Base-by-base conservation (phyloP, 2,329 filamentous ascomycete genomes). In the Calonectria montana region DNA sequence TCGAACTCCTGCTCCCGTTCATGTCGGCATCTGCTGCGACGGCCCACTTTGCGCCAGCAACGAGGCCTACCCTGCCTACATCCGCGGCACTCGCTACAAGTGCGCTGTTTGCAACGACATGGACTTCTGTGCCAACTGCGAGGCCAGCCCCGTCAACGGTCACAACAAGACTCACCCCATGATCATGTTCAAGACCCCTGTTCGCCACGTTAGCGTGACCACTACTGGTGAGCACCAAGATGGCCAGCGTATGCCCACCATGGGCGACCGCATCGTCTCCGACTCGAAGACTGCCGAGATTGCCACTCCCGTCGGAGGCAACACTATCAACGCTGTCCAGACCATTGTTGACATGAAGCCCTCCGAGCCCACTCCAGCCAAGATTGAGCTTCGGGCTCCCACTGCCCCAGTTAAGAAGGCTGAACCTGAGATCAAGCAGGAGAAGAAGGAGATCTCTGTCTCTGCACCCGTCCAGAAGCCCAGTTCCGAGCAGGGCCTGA, bases 91-190 rank as follows among this genome's bases (percentile, higher is more conserved):
- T 72, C 94, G 97, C 75, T 99, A 97, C 90, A 99, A 99, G 91
- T 99, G 97, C 82, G 94, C 96, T 65, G 93, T 99, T 69, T 99
- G 97, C 87, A 89, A 97, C 80, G 96, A 99, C 82, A 93, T 93
- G 39, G 97, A 99, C 84, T 98, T 98, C 87, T 99, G 97, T 82
- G 94, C 94, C 81, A 94, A 91, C 81, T 99, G 97, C 85, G 97
- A 99, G 86, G 95, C 96, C 61, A 92, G 92, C 79, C 97, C 97
- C 9, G 88, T 88, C 75, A 96, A 97, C 83, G 87, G 86, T 25
- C 97, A 99, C 87, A 98, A 98, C 87, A 92, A 92, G 83, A 97
- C 96, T n/a, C 97, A 99, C 80, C 97, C 97, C 31, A 87, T 99
- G 78, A 95, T 99, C 87, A 98, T 98, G 87, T 95, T 99, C 88